Base-by-base conservation (phyloP, 306 rosid genomes). In the Quercus ilex region DNA sequence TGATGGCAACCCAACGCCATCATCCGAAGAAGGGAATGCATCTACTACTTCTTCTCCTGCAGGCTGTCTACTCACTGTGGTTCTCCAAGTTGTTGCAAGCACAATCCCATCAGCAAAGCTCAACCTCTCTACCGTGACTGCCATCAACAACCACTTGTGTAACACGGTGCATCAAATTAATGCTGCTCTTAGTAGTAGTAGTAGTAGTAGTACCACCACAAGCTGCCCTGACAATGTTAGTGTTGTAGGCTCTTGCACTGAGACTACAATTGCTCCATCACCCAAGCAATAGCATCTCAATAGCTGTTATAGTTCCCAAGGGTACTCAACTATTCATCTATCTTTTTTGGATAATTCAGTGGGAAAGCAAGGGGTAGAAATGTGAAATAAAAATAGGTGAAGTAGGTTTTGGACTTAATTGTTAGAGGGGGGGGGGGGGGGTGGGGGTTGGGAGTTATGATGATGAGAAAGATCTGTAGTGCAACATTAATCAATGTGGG, bases 11-110 rank as follows among this genome's bases (percentile, higher is more conserved):
- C 41, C 64, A 49, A 13, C 23, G 55, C 46, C 75, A 15, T 55
- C 87, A 9, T 76, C 90, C 1, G 85, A 86, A 31, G 74, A 73
- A 3, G 41, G 30, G 55, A 33, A 69, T 35, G 31, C 12, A 12
- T 21, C 79, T 1, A 1, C 72, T 11, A 6, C 63, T n/a, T 3
- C 51, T n/a, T 65, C 63, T n/a, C 4, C 55, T n/a, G 60, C 91
- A 3, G 86, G 97, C 63, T 92, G 96, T 69, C 91, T 95, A 52
- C 91, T 95, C 43, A 95, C 92, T 0, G 90, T 89, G 68, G 98
- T 97, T 13, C 82, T 92, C 18, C 99, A 95, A 73, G 88, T 95
- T 31, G 87, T 92, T 1, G 98, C 97, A 14, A 92, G 97, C 90
- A 82, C 98, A 20, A 82, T 85, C 71, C 98, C 98, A 13, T 87